Base-by-base conservation (phyloP, 192 early-diverging fungal genomes). In the Anaeromyces robustus region DNA sequence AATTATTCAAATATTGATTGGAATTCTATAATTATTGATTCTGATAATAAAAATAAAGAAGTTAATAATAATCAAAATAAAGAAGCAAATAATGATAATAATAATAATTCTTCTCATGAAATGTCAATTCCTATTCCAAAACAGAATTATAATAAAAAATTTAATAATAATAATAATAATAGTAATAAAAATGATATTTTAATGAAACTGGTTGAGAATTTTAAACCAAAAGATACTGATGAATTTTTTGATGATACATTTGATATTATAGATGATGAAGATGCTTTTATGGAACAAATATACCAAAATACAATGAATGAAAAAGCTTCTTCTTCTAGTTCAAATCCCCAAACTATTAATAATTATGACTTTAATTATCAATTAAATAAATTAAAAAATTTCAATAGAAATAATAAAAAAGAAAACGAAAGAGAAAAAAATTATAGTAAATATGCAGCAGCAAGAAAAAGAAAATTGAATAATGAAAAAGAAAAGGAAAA, bases 401-500 rank as follows among this genome's bases (percentile, higher is more conserved):
- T 11, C 11, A 68, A 68, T 68, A 26, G 4, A 68, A 68, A 26
- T n/a, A 26, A 68, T 68, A 68, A 68, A 22, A 68, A 68, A n/a
- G 52, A 68, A 68, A 68, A 68, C n/a, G 52, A 68, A n/a, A 68
- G 18, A 68, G 52, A 68, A n/a, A 26, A 68, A n/a, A 68, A 68
- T 26, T 68, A 68, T 68, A n/a, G 26, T n/a, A 68, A 68, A 26
- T n/a, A n/a, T 7, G 0, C n/a, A 9, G 17, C n/a, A 9, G 17
- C 52, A 11, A 68, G 52, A n/a, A 68, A 68, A 68, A 68, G 52
- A 9, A 68, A 68, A 68, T 68, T 68, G 11, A n/a, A 68, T 0
- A n/a, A 77, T 83, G 77, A 79, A 78, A 78, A 79, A 82, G 79
- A 81, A 82, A 30, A 80, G 34, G 85, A 83, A 32, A 80, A 78